These are phyloP conservation scores for Phytophthora capsici DNA, from an alignment of 352 stramenopile species.

Conservation along the genomic window DNA sequence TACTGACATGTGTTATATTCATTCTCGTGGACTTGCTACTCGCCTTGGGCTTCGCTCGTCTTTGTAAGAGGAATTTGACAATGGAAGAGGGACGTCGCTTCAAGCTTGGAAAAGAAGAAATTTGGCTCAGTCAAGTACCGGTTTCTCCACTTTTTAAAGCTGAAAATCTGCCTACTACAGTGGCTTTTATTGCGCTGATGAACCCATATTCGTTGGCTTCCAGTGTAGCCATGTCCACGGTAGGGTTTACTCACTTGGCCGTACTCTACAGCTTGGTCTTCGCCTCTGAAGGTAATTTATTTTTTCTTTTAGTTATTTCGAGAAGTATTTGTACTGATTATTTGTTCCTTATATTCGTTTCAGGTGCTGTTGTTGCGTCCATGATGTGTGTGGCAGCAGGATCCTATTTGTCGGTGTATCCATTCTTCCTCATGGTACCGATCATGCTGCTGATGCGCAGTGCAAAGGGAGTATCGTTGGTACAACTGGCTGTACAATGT, in stretches of 20 bases:
- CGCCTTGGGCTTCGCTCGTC: conserved; percentile 58
- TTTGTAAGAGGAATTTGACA: conserved; percentile 54
- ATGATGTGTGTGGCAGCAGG: conserved; percentile 64
- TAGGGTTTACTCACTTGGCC: conserved; percentile 66
- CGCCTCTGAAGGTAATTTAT: conserved; percentile 56
- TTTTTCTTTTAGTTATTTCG: not conserved
- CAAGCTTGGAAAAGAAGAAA: conserved; percentile 49
- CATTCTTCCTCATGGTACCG: conserved; percentile 62
- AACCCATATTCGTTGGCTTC: conserved; percentile 82
- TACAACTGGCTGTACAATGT: conserved; percentile 22
- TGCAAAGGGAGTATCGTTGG: conserved; percentile 22
- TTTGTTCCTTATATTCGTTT: conserved; percentile 16
- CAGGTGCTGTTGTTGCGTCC: conserved; percentile 47
- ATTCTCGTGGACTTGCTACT: conserved; percentile 64
- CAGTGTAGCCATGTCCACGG: conserved; percentile 74
- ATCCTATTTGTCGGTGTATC: conserved; percentile 84
- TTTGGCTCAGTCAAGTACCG: conserved; percentile 75
- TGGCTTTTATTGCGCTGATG: conserved; percentile 71
- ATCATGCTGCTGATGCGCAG: conserved; percentile 54
- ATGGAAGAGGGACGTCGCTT: conserved; percentile 56
- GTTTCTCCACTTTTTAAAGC: conserved; percentile 73
- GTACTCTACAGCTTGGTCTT: conserved; percentile 79
- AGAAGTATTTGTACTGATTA: not conserved
- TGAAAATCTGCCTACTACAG: conserved; percentile 49
- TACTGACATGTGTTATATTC: conserved; percentile 45